Base-by-base conservation (phyloP, 106 monocot genomes). In the Dendrobium chrysotoxum region DNA sequence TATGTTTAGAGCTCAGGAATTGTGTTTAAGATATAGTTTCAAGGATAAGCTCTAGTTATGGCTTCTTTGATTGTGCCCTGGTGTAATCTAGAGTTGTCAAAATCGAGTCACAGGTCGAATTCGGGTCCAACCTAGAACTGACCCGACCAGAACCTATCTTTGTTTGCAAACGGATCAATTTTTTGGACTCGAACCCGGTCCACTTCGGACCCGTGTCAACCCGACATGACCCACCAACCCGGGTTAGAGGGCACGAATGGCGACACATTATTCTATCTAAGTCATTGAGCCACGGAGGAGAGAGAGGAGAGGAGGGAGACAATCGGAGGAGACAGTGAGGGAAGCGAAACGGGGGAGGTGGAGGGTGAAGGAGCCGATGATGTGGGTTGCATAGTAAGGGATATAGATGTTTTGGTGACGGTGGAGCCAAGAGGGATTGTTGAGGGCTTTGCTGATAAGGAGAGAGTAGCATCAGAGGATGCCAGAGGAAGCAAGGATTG, bases 331-430 rank as follows among this genome's bases (percentile, higher is more conserved):
- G 17, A 87, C 79, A 18, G 89, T 91, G 11, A 89, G 83, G 31
- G 72, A 76, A 2, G 91, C 93, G 21, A 86, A 84, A 3, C 72
- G 23, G 18, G 89, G 58, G 15, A 75, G 40, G 40, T 76, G 75
- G 77, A 91, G 84, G 57, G 93, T 91, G 88, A 86, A 93, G n/a
- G 93, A 93, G 31, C 93, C 93, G 65, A 93, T 28, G 75, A 89
- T 74, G 77, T 93, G 93, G 9, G 93, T 91, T 50, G 93, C 93
- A 57, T 93, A 93, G 82, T 93, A 93, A 8, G 91, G 93, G 39
- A 93, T 86, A 82, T 87, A 93, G 80, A 86, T 54, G 79, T 93
- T 89, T 82, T 91, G 89, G 72, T 83, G 82, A 3, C 80, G 82
- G 23, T 25, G 82, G 39, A 86, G 87, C 89, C 89, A 93, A 3